These are phyloP conservation scores for Mucuna pruriens DNA, from an alignment of 306 rosid genomes.

Conservation along the genomic window DNA sequence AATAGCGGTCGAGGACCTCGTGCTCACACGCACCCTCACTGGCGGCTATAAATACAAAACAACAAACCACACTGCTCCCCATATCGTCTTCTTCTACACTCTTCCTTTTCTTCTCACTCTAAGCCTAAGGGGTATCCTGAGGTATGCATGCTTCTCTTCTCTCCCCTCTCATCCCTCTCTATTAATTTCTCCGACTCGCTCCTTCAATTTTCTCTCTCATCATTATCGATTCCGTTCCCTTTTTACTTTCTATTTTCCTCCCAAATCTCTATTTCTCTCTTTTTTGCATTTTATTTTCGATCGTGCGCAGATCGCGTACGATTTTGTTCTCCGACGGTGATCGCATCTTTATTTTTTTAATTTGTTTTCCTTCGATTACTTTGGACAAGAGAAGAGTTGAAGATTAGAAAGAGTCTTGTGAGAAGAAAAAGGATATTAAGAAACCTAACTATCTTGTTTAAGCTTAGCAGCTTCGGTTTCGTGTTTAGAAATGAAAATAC, in stretches of 20 bases:
- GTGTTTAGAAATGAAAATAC: not conserved
- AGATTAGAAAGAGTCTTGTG: not conserved
- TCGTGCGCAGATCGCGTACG: conserved; percentile 6
- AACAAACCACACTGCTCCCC: not conserved
- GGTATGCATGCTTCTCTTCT: conserved; percentile 16
- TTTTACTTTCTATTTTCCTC: not conserved
- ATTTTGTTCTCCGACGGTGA: not conserved
- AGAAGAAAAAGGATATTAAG: not conserved
- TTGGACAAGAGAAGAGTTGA: not conserved
- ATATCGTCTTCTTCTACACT: not conserved
- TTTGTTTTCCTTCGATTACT: not conserved
- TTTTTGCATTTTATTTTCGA: not conserved
- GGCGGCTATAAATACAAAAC: not conserved
- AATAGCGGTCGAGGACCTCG: no score
- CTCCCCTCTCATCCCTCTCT: no score
- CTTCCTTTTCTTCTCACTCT: conserved; percentile 22
- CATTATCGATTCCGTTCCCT: not conserved
- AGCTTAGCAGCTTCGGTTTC: not conserved
- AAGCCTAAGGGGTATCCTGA: conserved; percentile 52
- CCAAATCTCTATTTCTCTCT: not conserved
- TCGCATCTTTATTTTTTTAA: not conserved
- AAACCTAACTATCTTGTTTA: not conserved
- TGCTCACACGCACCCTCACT: not conserved
- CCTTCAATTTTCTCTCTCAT: not conserved
- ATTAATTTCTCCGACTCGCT: not conserved